Percentiles rank a stretch among this genome's conserved stretches.
Conservation (phyloP, 225 moss, liverwort and hornwort species). For the Physcomitrellopsis africana region DNA sequence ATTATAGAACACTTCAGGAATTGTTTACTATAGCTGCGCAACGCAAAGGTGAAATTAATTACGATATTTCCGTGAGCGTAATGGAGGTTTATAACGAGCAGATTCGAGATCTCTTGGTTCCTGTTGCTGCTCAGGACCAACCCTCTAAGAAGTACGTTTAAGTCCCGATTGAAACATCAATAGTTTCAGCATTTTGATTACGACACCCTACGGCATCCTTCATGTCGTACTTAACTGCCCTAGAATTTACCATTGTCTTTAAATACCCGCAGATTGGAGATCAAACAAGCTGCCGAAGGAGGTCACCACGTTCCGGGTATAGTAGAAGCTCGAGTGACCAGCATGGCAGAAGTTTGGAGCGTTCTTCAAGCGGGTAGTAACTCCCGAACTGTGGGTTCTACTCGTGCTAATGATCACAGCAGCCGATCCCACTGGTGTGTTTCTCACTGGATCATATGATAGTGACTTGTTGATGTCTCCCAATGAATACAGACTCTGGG, state of each 20-base stretch:
- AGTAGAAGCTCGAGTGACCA: slow-evolving; percentile 75
- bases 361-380: slow-evolving; percentile 92
- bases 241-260: not conserved
- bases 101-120: slow-evolving; percentile 64
- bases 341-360: slow-evolving; percentile 94
- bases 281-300: slow-evolving; percentile 88
- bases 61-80: slow-evolving; percentile 78
- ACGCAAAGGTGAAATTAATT: slow-evolving; percentile 57
- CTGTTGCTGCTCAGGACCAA: slow-evolving; percentile 47
- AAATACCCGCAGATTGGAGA: slow-evolving; percentile 70
- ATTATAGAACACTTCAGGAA: slow-evolving; percentile 90
- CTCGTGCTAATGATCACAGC: slow-evolving; percentile 94
- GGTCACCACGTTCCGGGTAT: slow-evolving; percentile 97
- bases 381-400: slow-evolving; percentile 85
- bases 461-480: not conserved
- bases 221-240: no score
- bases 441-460: not conserved
- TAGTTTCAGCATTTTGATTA: no score
- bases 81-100: slow-evolving; percentile 77
- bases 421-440: slow-evolving; percentile 94
- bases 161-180: no score
- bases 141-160: slow-evolving; percentile 54
- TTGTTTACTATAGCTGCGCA: slow-evolving; percentile 75
- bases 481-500: no score
- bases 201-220: no score